Conservation (phyloP, 768 basidiomycete genomes). For the Candolleomyces efflorescens region DNA sequence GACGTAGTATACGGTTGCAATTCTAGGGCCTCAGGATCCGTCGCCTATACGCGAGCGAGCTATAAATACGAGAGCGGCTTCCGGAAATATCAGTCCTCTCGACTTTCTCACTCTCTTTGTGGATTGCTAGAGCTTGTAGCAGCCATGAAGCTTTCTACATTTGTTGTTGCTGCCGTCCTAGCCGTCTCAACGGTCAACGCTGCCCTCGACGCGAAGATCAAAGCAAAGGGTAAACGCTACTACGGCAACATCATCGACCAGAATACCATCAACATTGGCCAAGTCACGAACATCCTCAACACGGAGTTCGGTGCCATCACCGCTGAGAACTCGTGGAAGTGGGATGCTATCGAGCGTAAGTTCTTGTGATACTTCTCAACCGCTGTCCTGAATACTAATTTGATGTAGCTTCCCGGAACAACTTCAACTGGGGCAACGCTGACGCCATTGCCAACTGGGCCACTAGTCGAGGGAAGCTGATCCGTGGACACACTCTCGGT, state of each 20-base stretch:
- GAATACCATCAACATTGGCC: constrained; percentile 28
- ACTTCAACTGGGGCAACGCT: constrained; percentile 30
- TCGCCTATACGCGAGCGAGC: too few species aligned
- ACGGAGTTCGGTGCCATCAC: constrained; percentile 38
- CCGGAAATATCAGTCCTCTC: too few species aligned
- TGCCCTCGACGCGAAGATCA: constrained; percentile 24
- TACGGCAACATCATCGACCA: constrained; percentile 21
- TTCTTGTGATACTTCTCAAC: neutral
- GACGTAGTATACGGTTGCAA: too few species aligned
- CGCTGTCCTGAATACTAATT: neutral
- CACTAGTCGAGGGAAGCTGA: constrained; percentile 31
- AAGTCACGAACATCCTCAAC: constrained; percentile 25
- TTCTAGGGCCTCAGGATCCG: too few species aligned
- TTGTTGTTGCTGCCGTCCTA: constrained; percentile 1
- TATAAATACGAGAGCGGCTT: too few species aligned
- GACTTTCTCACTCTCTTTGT: too few species aligned
- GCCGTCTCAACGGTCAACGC: constrained; percentile 12
- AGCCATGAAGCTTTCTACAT: constrained; percentile 3
- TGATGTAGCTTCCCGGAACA: constrained; percentile 22
- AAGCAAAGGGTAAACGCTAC: constrained; percentile 30
- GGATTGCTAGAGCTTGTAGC: neutral
- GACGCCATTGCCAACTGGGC: constrained; percentile 41
- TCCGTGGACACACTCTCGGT: constrained; percentile 39
- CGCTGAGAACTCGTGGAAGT: constrained; percentile 31
- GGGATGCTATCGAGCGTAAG: constrained; percentile 37